Conservation (phyloP, 306 rosid species). For the Leucaena leucocephala region DNA sequence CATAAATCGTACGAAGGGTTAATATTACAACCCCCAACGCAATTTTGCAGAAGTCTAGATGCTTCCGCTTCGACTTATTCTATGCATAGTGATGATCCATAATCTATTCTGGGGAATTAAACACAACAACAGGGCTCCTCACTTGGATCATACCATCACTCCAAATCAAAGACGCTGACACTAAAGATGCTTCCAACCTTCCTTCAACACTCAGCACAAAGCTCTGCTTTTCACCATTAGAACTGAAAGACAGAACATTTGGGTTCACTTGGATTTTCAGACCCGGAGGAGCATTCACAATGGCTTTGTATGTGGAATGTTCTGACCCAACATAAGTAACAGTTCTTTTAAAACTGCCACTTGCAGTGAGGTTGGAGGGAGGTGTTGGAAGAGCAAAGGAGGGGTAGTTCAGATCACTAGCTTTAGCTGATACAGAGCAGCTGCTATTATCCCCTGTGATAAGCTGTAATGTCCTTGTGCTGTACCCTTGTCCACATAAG, state of each 20-base stretch:
- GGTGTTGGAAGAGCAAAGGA: too few species aligned
- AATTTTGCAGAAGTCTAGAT: not conserved
- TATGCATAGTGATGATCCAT: not conserved
- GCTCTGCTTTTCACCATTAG: not conserved
- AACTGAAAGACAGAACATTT: not conserved
- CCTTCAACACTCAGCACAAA: slow-evolving; percentile 6
- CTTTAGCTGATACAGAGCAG: too few species aligned
- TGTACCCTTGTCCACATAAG: slow-evolving; percentile 44
- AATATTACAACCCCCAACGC: not conserved
- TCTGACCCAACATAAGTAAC: not conserved
- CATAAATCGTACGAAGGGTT: not conserved
- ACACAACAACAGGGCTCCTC: slow-evolving; percentile 2
- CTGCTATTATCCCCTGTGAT: too few species aligned
- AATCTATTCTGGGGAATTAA: too few species aligned
- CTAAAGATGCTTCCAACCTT: not conserved
- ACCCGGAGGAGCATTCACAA: not conserved
- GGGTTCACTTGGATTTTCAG: slow-evolving; percentile 10
- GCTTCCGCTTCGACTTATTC: not conserved
- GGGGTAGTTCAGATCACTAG: too few species aligned
- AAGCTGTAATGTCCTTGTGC: too few species aligned
- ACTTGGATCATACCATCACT: slow-evolving; percentile 23
- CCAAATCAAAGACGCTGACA: slow-evolving; percentile 26
- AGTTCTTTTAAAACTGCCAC: not conserved
- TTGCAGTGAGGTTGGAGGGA: too few species aligned
- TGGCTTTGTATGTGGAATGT: not conserved